These are phyloP conservation scores for Scedosporium dehoogii DNA, from an alignment of 2,329 filamentous ascomycete species.

Conservation along the genomic window DNA sequence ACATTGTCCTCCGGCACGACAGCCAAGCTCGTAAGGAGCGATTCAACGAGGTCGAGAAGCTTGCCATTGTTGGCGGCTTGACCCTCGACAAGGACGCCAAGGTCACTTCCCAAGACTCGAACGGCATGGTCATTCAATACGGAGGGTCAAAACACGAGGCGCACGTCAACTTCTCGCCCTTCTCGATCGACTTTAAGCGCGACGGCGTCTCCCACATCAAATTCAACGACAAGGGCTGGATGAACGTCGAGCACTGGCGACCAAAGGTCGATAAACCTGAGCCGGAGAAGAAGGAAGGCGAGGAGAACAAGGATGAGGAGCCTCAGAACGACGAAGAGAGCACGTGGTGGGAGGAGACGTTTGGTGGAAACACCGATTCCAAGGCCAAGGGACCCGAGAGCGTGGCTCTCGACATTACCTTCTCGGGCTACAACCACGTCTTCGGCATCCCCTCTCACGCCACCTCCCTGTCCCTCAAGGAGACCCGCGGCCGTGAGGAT, in stretches of 20 bases:
- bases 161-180: conserved; percentile 72
- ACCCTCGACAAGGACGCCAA: conserved; percentile 62
- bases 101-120: conserved; percentile 53
- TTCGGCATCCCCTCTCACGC: conserved; percentile 93
- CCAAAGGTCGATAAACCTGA: conserved; percentile 61
- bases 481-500: conserved; percentile 72
- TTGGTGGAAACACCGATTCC: conserved; percentile 88
- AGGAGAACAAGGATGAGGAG: conserved; percentile 28
- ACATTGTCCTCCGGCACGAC: conserved; percentile 77
- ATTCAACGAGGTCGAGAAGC: conserved; percentile 84
- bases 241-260: conserved; percentile 96
- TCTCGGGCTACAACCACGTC: conserved; percentile 84
- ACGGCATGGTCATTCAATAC: conserved; percentile 67
- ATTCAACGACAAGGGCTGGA: conserved; percentile 77
- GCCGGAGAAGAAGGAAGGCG: conserved; percentile 41
- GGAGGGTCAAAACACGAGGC: conserved; percentile 74
- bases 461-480: conserved; percentile 75
- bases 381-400: conserved; percentile 95
- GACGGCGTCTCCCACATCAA: conserved; percentile 75
- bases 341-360: conserved; percentile 97
- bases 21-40: conserved; percentile 82
- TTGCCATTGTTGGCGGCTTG: conserved; percentile 76
- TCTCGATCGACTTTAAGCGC: conserved; percentile 76
- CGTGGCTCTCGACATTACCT: conserved; percentile 81
- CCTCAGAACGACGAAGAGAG: conserved; percentile 52